phyloP scores from a whole-genome alignment of 371 early-diverging fungal genomes.

The Mucor mucedo region DNA sequence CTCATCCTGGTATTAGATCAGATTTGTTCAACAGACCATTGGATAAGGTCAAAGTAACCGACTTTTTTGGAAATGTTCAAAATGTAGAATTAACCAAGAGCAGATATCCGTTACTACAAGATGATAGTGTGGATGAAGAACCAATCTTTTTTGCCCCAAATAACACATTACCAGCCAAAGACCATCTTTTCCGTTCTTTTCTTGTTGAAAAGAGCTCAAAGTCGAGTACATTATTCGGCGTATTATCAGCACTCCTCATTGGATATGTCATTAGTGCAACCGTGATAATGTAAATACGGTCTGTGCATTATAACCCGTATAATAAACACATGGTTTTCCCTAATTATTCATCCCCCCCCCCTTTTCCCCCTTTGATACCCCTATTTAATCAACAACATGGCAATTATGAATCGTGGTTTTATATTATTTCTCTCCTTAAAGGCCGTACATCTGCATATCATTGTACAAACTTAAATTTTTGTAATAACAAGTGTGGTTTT shows the following conservation, averaged over 20 bases:
- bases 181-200: conserved; percentile 21
- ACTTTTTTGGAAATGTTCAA: conserved; percentile 95
- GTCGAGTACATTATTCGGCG: conserved; percentile 9
- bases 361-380: too few relatives aligned
- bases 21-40: conserved; percentile 82
- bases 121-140: conserved; percentile 2
- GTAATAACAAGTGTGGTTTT: background rate
- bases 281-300: conserved; percentile 7
- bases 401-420: too few relatives aligned
- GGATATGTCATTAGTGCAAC: conserved; percentile 16
- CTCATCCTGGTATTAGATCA: conserved; percentile 82
- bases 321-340: background rate
- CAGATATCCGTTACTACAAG: conserved; percentile 39
- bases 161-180: background rate
- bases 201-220: conserved; percentile 14
- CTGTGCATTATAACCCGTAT: background rate
- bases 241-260: conserved; percentile 8
- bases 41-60: conserved; percentile 82
- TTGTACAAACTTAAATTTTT: background rate
- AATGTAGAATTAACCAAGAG: conserved; percentile 78
- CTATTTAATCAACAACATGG: too few relatives aligned
- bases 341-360: background rate
- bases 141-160: too few relatives aligned
- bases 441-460: too few relatives aligned
- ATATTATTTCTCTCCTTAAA: too few relatives aligned